Conservation (phyloP, 2,329 filamentous ascomycete genomes). For the Fusarium subtropicale region DNA sequence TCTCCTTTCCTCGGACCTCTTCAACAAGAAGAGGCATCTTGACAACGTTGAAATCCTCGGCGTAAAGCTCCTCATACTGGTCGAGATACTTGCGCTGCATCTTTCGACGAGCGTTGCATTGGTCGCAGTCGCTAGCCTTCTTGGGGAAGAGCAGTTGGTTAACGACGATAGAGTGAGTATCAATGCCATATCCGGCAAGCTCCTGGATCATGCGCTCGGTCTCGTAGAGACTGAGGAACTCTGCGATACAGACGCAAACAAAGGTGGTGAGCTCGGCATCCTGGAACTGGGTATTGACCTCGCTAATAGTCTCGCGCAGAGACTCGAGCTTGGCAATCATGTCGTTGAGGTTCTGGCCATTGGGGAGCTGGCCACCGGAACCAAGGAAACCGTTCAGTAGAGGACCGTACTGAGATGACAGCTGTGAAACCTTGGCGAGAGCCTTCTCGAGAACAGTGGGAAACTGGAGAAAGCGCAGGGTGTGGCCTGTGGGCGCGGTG, state of each 20-base stretch:
- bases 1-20: conserved; percentile 95
- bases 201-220: conserved; percentile 99
- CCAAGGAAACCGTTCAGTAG: conserved; percentile 95
- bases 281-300: conserved; percentile 99
- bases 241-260: conserved; percentile 97
- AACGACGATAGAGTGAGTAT: conserved; percentile 97
- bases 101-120: conserved; percentile 93
- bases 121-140: conserved; percentile 85
- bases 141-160: conserved; percentile 97
- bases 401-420: conserved; percentile 93
- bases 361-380: conserved; percentile 78
- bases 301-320: conserved; percentile 89
- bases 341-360: conserved; percentile 92
- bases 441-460: conserved; percentile 98
- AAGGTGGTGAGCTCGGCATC: conserved; percentile 95
- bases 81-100: conserved; percentile 99
- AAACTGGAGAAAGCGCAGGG: conserved; percentile 97
- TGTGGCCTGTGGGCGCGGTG: conserved; percentile 97
- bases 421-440: conserved; percentile 94
- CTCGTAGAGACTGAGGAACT: conserved; percentile 97
- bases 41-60: conserved; percentile 95
- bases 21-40: conserved; percentile 97
- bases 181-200: conserved; percentile 90
- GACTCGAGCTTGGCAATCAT: conserved; percentile 95
- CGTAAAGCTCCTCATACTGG: conserved; percentile 98